Percentiles rank a stretch among this genome's conserved stretches.
phyloP scores from a whole-genome alignment of 441 rosid genomes.

The Aquilaria agallochum region DNA sequence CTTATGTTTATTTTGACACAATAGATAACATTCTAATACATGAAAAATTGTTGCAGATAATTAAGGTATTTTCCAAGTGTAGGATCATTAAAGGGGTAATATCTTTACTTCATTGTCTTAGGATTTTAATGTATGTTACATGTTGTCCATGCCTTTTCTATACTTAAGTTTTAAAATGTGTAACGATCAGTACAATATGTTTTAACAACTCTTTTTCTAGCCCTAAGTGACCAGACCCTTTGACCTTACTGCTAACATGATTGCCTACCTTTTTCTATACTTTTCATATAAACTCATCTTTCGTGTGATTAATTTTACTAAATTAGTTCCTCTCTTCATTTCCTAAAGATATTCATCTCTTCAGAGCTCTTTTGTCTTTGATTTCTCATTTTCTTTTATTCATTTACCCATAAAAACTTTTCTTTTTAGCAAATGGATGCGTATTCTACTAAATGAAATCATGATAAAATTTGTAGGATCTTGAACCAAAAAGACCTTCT shows the following conservation, averaged over 20 bases:
- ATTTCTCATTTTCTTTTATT: background rate
- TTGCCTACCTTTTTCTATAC: no score
- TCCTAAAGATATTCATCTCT: no score
- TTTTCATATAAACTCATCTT: no score
- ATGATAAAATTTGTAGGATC: conserved; percentile 46
- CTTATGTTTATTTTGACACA: conserved; percentile 5
- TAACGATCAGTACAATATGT: no score
- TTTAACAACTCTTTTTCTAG: no score
- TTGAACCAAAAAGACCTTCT: conserved; percentile 70
- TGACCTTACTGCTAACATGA: no score
- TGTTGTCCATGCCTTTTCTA: no score
- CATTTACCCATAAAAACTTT: background rate
- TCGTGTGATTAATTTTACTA: no score
- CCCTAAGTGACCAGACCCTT: no score
- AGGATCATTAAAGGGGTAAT: conserved; percentile 95
- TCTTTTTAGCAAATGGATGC: background rate
- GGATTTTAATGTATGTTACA: no score
- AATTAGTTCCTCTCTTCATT: no score
- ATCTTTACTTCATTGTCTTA: background rate
- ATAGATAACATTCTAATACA: conserved; percentile 24
- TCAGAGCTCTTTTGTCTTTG: background rate
- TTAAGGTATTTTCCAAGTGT: conserved; percentile 90
- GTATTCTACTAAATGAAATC: conserved; percentile 5
- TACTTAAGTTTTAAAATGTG: no score
- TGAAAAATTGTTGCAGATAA: conserved; percentile 48